A percentile compares a stretch with the other conserved stretches of the same genome.
Evolutionary conservation across 1,284 basidiomycete species (phyloP).

Genomic region (Leccinum brunneo-olivaceum): DNA sequence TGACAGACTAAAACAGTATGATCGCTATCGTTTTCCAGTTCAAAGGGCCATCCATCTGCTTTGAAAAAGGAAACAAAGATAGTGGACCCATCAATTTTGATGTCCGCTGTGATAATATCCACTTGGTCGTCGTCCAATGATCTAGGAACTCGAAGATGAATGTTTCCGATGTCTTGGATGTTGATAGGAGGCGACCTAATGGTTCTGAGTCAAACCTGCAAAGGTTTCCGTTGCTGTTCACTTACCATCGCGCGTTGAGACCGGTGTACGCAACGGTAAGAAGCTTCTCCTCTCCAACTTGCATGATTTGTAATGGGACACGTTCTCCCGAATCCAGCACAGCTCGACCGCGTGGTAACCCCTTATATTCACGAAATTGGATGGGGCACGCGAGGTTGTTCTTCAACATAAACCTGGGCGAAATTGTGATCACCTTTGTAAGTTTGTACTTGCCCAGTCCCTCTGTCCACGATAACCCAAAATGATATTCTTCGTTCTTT

Average conservation of each 20-base stretch:
- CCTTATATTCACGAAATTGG: slow-evolving; percentile 82
- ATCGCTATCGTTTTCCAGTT: slow-evolving; percentile 86
- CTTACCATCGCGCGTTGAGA: slow-evolving; percentile 78
- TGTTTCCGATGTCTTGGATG: slow-evolving; percentile 84
- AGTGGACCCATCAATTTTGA: slow-evolving; percentile 81
- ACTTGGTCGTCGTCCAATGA: slow-evolving; percentile 36
- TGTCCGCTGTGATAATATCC: slow-evolving; percentile 75
- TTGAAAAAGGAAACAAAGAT: slow-evolving; percentile 79
- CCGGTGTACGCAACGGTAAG: slow-evolving; percentile 84
- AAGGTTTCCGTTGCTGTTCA: not conserved
- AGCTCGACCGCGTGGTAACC: slow-evolving; percentile 61
- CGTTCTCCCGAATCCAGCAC: slow-evolving; percentile 66
- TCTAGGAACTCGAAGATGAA: slow-evolving; percentile 66
- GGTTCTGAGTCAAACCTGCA: slow-evolving; percentile 5
- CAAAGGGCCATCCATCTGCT: slow-evolving; percentile 85
- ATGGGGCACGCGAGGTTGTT: slow-evolving; percentile 73
- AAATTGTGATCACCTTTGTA: slow-evolving; percentile 88
- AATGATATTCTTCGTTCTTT: slow-evolving; percentile 75
- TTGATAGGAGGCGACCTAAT: slow-evolving; percentile 88
- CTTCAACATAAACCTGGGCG: slow-evolving; percentile 87
- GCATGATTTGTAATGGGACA: slow-evolving; percentile 65
- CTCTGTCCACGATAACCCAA: slow-evolving; percentile 90
- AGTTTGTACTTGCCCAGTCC: slow-evolving; percentile 96
- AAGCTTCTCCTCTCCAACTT: slow-evolving; percentile 61
- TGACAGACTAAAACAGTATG: slow-evolving; percentile 71